Evolutionary conservation across 768 basidiomycete species (phyloP).

Genomic region (Xerocomus spinulosus): DNA sequence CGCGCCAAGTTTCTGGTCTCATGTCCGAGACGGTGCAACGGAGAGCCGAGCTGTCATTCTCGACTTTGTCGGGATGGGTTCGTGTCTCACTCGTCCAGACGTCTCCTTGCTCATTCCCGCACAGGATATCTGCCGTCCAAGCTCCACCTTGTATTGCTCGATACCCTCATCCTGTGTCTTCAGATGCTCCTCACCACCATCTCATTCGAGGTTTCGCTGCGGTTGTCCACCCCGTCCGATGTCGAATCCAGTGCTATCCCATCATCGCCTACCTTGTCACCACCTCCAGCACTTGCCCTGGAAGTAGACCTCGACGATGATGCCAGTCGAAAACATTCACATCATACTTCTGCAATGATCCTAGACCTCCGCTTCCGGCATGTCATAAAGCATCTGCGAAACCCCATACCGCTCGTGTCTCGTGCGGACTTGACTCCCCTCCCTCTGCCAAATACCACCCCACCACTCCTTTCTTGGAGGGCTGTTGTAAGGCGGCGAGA

Average conservation of each 20-base stretch:
- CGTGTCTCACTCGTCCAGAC: slow-evolving; percentile 20
- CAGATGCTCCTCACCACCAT: slow-evolving; percentile 64
- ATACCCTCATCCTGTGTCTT: slow-evolving; percentile 62
- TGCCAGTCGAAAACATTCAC: slow-evolving; percentile 17
- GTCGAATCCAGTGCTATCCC: slow-evolving; percentile 36
- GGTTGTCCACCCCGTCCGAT: slow-evolving; percentile 37
- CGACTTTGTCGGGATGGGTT: slow-evolving; percentile 78
- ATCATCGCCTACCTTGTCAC: slow-evolving; percentile 21
- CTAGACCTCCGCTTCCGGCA: slow-evolving; percentile 58
- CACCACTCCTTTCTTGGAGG: slow-evolving; percentile 49
- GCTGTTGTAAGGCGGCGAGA: slow-evolving; percentile 49
- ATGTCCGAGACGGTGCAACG: slow-evolving; percentile 47
- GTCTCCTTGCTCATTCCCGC: slow-evolving; percentile 8
- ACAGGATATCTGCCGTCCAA: slow-evolving; percentile 60
- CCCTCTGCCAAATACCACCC: slow-evolving; percentile 59
- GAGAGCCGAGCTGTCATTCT: slow-evolving; percentile 64
- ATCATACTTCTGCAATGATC: slow-evolving; percentile 41
- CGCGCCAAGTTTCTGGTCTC: slow-evolving; percentile 55
- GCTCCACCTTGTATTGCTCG: slow-evolving; percentile 59
- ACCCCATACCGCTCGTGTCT: slow-evolving; percentile 41
- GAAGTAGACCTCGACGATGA: slow-evolving; percentile 18
- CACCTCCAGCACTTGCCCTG: slow-evolving; percentile 22
- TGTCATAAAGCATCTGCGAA: slow-evolving; percentile 53
- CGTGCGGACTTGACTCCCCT: slow-evolving; percentile 35
- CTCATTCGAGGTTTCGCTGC: slow-evolving; percentile 55